Evolutionary conservation across 495 filamentous ascomycete species (phyloP), one percentile per base, ranked within the genome.

Genomic region (Hypoxylon rickii): DNA sequence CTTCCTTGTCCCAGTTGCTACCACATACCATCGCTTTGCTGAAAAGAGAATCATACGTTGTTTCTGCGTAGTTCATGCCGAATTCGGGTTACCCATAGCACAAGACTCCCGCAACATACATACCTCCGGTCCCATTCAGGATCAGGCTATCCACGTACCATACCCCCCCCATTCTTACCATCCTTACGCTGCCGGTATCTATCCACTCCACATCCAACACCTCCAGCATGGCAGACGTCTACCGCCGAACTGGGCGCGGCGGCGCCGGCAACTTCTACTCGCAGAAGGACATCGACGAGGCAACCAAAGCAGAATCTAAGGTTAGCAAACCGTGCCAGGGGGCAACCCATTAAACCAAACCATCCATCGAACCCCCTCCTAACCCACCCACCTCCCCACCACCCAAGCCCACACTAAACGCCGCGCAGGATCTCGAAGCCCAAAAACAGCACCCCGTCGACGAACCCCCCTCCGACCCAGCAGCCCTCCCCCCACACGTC

Each of bases 201-300:
- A 17, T 21, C 13, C 6, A 6, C 7, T 13, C 11, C n/a, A 11
- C 11, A 17, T 2, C 37, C n/a, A 3, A 11, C 21, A 18, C 33
- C 20, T 40, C 17, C 18, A 54, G 8, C 19, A 65, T 61, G 55
- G 34, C 51, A 44, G 61, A 69, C 36, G 64, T 55, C 20, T 69
- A 71, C 49, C 44, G 57, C 19, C 63, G 63, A 11, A 69, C 57
- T 11, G 81, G 79, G 39, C 74, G 85, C 22, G 85, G 85, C 24
- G 85, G 85, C 29, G 84, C 83, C 1, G 85, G 84, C 26, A 87
- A 88, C 66, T 86, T 81, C 65, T 78, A 79, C 45, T 75, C 70
- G 62, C 73, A 80, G 46, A 72, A 78, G 61, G 78, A 84, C 46
- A 55, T 81, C 24, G 71, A 80, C 29, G 78, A 80, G 31, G 75